Evolutionary conservation across 768 basidiomycete genomes (phyloP).

Genomic region (Auricularia auricula-judae): DNA sequence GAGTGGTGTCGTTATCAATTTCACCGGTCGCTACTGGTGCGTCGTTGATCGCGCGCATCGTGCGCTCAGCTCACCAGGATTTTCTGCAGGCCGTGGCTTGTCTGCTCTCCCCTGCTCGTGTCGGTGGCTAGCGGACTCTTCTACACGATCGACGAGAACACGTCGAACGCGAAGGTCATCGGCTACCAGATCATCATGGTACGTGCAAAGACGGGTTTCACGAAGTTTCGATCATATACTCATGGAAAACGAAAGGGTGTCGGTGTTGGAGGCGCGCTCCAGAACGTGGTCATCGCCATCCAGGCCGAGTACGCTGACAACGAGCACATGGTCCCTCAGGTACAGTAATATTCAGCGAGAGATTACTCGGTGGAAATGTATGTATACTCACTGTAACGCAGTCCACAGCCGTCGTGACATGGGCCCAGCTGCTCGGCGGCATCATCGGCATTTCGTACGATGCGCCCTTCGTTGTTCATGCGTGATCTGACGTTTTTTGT

Average conservation of each 20-base stretch:
- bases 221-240: no score
- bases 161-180: slow-evolving; percentile 16
- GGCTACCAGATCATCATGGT: slow-evolving; percentile 25
- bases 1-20: slow-evolving; percentile 19
- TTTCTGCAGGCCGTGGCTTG: slow-evolving; percentile 18
- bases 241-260: slow-evolving; percentile 8
- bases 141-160: slow-evolving; percentile 19
- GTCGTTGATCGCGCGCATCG: neutral
- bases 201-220: neutral
- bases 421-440: slow-evolving; percentile 18
- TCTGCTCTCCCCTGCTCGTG: slow-evolving; percentile 20
- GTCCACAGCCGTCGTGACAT: slow-evolving; percentile 22
- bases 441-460: slow-evolving; percentile 14
- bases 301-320: slow-evolving; percentile 24
- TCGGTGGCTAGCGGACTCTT: slow-evolving; percentile 25
- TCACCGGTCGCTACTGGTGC: slow-evolving; percentile 21
- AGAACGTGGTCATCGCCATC: slow-evolving; percentile 26
- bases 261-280: slow-evolving; percentile 19
- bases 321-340: slow-evolving; percentile 16
- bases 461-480: slow-evolving; percentile 5
- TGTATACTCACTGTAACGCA: slow-evolving; percentile 8
- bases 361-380: no score
- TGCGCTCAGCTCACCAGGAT: neutral
- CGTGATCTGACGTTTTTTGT: neutral
- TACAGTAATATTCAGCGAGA: no score